Base-by-base conservation (phyloP, 2,329 filamentous ascomycete genomes). In the Sclerotinia minor region DNA sequence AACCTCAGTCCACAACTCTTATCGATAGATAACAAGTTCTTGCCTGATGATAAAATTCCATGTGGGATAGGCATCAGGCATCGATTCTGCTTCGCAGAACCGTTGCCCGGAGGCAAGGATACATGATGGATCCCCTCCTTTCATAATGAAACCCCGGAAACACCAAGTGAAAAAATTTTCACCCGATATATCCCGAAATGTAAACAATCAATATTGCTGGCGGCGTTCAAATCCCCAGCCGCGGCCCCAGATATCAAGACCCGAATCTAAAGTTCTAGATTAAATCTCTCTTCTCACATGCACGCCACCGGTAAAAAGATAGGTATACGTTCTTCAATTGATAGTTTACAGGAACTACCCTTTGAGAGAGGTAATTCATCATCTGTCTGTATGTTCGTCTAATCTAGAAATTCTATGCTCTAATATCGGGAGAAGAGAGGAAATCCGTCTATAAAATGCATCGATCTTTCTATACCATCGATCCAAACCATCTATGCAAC, bases 401-500 rank as follows among this genome's bases (percentile, higher is more conserved):
- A 63, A 63, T 63, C 45, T 63, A 63, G 59, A 52, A 63, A 63
- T 50, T 63, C 59, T 63, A 50, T 63, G 59, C 45, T 63, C 59
- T 63, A 63, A 63, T 63, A 50, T 38, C 38, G 47, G 32, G 44
- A 61, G 58, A 24, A 38, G 29, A 38, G 59, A 50, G 59, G 32
- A 63, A 50, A 38, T 50, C 59, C 29, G 21, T 58, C 21, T 63
- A 50, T 50, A 50, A 50, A 35, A 50, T 26, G 59, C 45, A 52
- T 52, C 29, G 59, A 63, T 50, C n/a, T 50, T 38, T 26, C 59
- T 50, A 41, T 21, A 50, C 24, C 5, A 63, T 50, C 45, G 29
- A 63, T 50, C 59, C 59, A 63, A 50, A 63, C 59, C 59, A 63
- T 63, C 45, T 50, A 61, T 61, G 59, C 32, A 63, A 63, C 78